Evolutionary conservation across 169 alveolate species (phyloP), one percentile per base, ranked within the genome.

Genomic region (Plasmodium ovale): DNA sequence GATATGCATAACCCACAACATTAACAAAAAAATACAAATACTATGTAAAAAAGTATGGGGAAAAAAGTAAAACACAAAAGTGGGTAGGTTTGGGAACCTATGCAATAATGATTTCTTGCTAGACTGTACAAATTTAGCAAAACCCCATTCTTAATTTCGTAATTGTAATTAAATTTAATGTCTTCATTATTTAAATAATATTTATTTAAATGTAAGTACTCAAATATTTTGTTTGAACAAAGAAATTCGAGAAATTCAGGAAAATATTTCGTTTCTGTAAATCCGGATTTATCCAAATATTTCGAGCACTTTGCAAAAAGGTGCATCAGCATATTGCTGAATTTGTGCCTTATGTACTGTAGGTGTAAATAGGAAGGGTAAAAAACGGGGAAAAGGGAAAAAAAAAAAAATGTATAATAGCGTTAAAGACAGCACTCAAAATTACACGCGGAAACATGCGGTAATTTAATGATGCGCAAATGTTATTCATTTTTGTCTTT

Each of bases 101-200:
- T 69, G 23, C 91, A 85, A 49, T 56, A 69, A 54, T 85, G 87
- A 49, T 85, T 68, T 39, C 91, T 68, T 9, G 91, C 87, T 62
- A 85, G 4, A 49, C 58, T 68, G 19, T 85, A 85, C 33, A 85
- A 47, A 69, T 68, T 85, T 85, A 85, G 35, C 33, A 85, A 85
- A 23, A 85, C 85, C 4, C 42, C 65, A 47, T 85, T 85, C 35
- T 70, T 54, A 37, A 85, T 58, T 0, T 56, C 68, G 21, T 31
- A 7, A 35, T 21, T 69, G 51, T 85, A 85, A 85, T 56, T 68
- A 58, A 69, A 68, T 58, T 85, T 85, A 12, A 69, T 85, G 51
- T 69, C 47, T 71, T 68, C 31, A 68, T 85, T 69, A n/a, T 51
- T 47, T 44, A 85, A 68, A 54, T 49, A 85, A 69, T 85, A 85